Base-by-base conservation (phyloP, 2,329 filamentous ascomycete species). In the Dactylonectria macrodidyma region DNA sequence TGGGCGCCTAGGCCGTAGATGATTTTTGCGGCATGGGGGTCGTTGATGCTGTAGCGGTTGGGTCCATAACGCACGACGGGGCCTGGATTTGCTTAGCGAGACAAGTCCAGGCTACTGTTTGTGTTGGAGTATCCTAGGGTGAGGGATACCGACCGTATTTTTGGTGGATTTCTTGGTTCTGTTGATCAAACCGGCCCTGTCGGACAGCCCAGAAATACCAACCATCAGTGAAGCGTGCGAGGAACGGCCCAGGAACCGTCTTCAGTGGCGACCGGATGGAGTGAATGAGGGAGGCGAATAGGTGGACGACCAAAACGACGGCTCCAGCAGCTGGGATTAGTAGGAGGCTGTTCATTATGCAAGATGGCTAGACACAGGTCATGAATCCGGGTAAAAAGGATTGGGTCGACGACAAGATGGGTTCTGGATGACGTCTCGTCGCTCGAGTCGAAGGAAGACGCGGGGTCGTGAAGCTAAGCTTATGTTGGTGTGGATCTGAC, bases 51-150 rank as follows among this genome's bases (percentile, higher is more conserved):
- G 62, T 86, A 87, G 8, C 86, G 81, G 19, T 84, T 80, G 0
- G 85, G 85, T 0, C 83, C 84, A 62, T 87, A 81, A 0, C 85
- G 83, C 0, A 87, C 80, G n/a, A 87, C 75, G 0, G 78, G 67
- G 0, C 71, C 71, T 72, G 5, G 16, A 26, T 3, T 2, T 3
- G 19, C 30, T 67, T n/a, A 68, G 65, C 14, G 22, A 22, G 9
- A 34, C 16, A 52, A 46, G 8, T 22, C 7, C 5, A 38, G 24
- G 19, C 22, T 16, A 7, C 19, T 33, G 2, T 10, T 50, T 30
- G 14, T 16, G 16, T 44, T 44, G 16, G n/a, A n/a, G 8, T 44
- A 3, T 33, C 1, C n/a, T 2, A 22, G 11, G 4, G 0, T 2
- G 1, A 1, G 5, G 24, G 16, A 2, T 7, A 48, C 16, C 26